A percentile compares a stretch with the other conserved stretches of the same genome.
Conservation (phyloP, 352 stramenopile genomes). For the Paralagenidium karlingii region DNA sequence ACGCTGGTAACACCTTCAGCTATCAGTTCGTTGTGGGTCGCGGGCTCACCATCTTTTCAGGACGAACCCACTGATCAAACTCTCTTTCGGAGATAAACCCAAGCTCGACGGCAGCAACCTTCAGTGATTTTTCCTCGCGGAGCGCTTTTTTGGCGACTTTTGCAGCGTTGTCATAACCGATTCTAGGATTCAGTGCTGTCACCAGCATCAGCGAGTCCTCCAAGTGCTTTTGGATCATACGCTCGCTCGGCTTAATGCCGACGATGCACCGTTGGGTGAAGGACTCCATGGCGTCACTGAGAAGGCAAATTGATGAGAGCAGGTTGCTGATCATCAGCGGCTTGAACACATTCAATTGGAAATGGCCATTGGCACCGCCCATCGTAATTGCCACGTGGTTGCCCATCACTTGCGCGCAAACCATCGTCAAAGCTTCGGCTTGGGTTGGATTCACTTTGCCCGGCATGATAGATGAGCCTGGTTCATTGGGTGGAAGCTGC, state of each 20-base stretch:
- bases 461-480: conserved; percentile 62
- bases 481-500: conserved; percentile 51
- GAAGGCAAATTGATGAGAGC: conserved; percentile 61
- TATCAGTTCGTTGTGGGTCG: too few relatives aligned
- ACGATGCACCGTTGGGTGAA: conserved; percentile 90
- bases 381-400: conserved; percentile 92
- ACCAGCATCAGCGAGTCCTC: conserved; percentile 95
- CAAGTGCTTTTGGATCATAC: conserved; percentile 88
- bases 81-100: conserved; percentile 89
- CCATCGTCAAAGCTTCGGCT: conserved; percentile 95
- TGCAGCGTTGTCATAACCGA: conserved; percentile 96
- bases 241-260: conserved; percentile 85
- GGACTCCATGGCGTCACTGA: conserved; percentile 76
- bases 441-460: conserved; percentile 83
- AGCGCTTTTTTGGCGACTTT: conserved; percentile 95
- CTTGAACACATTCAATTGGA: conserved; percentile 98
- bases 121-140: conserved; percentile 88
- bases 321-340: conserved; percentile 91
- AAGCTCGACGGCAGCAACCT: conserved; percentile 81
- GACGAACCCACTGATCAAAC: conserved; percentile 92
- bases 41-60: conserved; percentile 92
- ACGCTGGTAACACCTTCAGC: too few relatives aligned
- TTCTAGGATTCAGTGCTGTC: conserved; percentile 93
- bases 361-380: conserved; percentile 90
- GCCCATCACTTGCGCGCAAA: conserved; percentile 92